Evolutionary conservation across 2,329 filamentous ascomycete genomes (phyloP).

Genomic region (Monilinia aucupariae): DNA sequence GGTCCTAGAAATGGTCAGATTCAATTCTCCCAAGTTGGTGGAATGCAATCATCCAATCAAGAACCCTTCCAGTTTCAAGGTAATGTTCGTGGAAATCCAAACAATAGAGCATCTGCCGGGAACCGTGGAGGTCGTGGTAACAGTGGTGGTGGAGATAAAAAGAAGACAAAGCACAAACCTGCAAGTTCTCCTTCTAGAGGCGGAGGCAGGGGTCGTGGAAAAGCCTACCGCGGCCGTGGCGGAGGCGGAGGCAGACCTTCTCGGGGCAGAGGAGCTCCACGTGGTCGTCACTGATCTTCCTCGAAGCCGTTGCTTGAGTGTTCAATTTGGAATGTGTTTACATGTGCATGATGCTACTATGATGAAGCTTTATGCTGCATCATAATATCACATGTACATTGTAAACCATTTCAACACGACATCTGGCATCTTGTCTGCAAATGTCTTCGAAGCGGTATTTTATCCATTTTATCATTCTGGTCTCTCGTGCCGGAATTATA

Average conservation of each 20-base stretch:
- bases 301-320: background rate
- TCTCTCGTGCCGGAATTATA: background rate
- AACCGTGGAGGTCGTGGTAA: background rate
- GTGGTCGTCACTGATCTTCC: conserved; percentile 2
- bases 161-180: background rate
- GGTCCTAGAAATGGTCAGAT: conserved; percentile 2
- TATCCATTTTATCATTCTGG: background rate
- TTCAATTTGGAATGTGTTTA: background rate
- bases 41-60: conserved; percentile 5
- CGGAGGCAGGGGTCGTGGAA: background rate
- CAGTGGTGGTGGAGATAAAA: background rate
- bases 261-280: conserved; percentile 4
- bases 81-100: background rate
- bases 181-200: background rate
- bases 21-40: conserved; percentile 11
- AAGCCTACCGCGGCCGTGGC: background rate
- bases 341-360: background rate
- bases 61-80: conserved; percentile 7
- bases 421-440: background rate
- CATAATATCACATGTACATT: background rate
- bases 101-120: background rate
- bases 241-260: background rate
- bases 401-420: background rate
- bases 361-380: background rate
- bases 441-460: background rate